These are phyloP conservation scores for Physcomitrium patens DNA, from an alignment of 225 moss, liverwort and hornwort species.

Conservation along the genomic window DNA sequence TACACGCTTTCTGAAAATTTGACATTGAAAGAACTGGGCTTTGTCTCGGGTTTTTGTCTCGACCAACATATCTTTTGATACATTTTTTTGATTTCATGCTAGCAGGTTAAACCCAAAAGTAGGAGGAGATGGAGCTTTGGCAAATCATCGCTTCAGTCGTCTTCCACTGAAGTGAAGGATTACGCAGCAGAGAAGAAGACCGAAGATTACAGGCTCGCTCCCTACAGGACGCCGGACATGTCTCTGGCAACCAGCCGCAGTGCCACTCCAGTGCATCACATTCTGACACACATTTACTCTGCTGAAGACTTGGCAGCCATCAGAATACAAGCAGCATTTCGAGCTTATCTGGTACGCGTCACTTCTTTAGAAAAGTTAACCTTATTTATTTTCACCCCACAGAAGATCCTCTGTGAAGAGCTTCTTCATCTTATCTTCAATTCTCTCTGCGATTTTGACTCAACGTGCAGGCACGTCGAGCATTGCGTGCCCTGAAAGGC, in stretches of 20 bases:
- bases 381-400: neutral
- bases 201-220: conserved; percentile 52
- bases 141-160: conserved; percentile 56
- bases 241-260: conserved; percentile 43
- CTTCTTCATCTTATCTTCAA: neutral
- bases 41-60: no score
- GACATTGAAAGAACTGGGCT: no score
- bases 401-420: neutral
- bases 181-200: conserved; percentile 52
- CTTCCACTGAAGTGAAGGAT: conserved; percentile 47
- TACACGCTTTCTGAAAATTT: neutral
- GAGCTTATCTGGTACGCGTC: conserved; percentile 78
- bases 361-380: neutral
- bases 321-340: conserved; percentile 88
- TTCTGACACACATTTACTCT: conserved; percentile 30
- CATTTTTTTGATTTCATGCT: conserved; percentile 1
- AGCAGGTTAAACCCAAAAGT: conserved; percentile 72
- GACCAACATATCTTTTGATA: conserved; percentile 4
- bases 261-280: conserved; percentile 43
- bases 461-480: conserved; percentile 57
- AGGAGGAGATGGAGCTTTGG: conserved; percentile 93
- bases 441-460: conserved; percentile 5
- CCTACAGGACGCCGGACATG: conserved; percentile 44
- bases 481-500: conserved; percentile 62
- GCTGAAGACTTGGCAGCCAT: conserved; percentile 86